phyloP scores from a whole-genome alignment of 164 flowering plant genomes.

The Echeveria elegans region DNA sequence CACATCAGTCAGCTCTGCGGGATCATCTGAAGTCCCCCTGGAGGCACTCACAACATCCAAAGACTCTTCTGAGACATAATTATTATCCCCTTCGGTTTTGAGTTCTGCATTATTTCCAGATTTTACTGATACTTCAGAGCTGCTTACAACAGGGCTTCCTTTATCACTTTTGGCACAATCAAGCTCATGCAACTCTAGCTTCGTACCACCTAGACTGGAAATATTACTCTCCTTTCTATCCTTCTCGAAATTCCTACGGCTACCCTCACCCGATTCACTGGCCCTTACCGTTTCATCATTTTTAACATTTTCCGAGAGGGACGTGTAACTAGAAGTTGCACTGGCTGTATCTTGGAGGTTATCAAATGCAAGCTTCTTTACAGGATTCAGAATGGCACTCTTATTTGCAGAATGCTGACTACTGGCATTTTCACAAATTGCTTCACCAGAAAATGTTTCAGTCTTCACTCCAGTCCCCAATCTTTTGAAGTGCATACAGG shows the following conservation, averaged over 20 bases:
- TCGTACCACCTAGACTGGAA: not conserved
- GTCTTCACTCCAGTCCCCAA: constrained; percentile 38
- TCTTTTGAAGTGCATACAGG: constrained; percentile 50
- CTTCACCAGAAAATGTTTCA: constrained; percentile 51
- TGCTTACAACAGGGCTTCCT: constrained; percentile 10
- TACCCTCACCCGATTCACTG: constrained; percentile 19
- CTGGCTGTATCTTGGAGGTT: constrained; percentile 31
- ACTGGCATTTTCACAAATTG: constrained; percentile 23
- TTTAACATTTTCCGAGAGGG: constrained; percentile 36
- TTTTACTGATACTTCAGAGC: constrained; percentile 16
- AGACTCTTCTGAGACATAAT: constrained; percentile 15
- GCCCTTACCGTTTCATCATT: constrained; percentile 29
- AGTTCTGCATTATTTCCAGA: constrained; percentile 21
- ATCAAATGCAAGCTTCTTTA: constrained; percentile 21
- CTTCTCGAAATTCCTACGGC: not conserved
- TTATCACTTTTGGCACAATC: constrained; percentile 3
- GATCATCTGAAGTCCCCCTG: constrained; percentile 14
- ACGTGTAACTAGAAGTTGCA: constrained; percentile 45
- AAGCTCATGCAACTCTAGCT: not conserved
- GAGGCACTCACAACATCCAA: constrained; percentile 14
- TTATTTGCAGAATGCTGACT: constrained; percentile 36
- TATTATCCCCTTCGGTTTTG: constrained; percentile 16
- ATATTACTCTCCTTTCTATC: not conserved
- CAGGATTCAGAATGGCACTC: constrained; percentile 13
- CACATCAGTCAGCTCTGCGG: constrained; percentile 14